Conservation (phyloP, 2,329 filamentous ascomycete genomes). For the Truncatella angustata region DNA sequence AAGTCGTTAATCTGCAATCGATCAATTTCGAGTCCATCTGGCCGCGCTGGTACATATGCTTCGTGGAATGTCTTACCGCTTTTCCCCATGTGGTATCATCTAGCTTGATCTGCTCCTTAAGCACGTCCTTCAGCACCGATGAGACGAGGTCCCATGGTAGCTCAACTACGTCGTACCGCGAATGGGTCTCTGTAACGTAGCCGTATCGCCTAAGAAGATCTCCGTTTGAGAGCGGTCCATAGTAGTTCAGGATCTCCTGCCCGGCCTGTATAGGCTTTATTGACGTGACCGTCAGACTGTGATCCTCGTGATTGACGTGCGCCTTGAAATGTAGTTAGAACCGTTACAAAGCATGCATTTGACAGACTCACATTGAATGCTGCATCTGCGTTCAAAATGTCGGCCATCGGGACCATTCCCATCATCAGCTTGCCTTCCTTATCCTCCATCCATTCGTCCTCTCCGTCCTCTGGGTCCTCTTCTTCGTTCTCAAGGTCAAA, state of each 20-base stretch:
- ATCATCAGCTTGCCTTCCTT: constrained; percentile 59
- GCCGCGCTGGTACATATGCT: no score
- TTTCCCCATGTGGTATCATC: constrained; percentile 37
- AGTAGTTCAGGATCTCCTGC: constrained; percentile 84
- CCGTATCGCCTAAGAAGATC: constrained; percentile 84
- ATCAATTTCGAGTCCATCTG: background rate
- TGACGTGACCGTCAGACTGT: constrained; percentile 67
- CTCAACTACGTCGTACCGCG: constrained; percentile 80
- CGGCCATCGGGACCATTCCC: constrained; percentile 88
- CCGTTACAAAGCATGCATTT: no score
- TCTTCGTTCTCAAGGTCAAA: constrained; percentile 69
- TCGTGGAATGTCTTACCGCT: constrained; percentile 38
- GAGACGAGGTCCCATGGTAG: constrained; percentile 62
- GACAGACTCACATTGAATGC: constrained; percentile 70
- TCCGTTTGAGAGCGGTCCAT: constrained; percentile 78
- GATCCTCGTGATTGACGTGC: constrained; percentile 53
- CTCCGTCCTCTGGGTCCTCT: constrained; percentile 53
- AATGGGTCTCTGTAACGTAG: constrained; percentile 77
- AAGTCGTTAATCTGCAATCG: constrained; percentile 38
- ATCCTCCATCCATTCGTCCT: constrained; percentile 66
- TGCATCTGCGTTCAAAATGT: constrained; percentile 85
- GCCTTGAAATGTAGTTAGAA: constrained; percentile 33
- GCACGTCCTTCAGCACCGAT: constrained; percentile 38
- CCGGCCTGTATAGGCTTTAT: constrained; percentile 66
- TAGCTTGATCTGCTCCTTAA: constrained; percentile 36